Base-by-base conservation (phyloP, 164 flowering plant genomes). In the Protea cynaroides region DNA sequence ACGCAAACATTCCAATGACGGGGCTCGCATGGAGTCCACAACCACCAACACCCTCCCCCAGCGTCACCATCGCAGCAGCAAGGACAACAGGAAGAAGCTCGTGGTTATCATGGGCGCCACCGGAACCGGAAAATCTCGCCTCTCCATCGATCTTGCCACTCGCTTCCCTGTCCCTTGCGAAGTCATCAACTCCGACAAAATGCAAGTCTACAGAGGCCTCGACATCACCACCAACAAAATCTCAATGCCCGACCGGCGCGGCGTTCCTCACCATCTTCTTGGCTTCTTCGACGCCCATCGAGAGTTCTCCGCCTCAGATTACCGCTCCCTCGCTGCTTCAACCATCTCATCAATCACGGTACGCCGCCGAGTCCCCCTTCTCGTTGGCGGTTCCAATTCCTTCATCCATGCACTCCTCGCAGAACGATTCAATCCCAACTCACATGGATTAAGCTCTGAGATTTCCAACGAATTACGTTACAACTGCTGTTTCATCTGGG, bases 361-460 rank as follows among this genome's bases (percentile, higher is more conserved):
- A 15, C 73, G 88, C 1, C 53, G 65, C 7, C 75, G 74, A 21
- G 17, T 87, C 0, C 99, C 99, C 18, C 5, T 92, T 8, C 19
- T 95, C 29, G 97, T 75, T 8, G 99, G 99, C 13, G 99, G 97
- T 22, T 95, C 99, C 24, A 92, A 92, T 76, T 92, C 99, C 15
- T 81, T 83, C 78, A 75, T 95, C 34, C 80, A 88, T 73, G 79
- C 94, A 0, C 77, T 89, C 10, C 63, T 93, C 21, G 67, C 81
- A 0, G 70, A 80, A 56, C 57, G 64, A 9, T 82, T 69, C 72
- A 66, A 77, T 25, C 84, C 88, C 0, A 73, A 62, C 0, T 6
- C 68, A 14, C 73, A 82, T 70, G 67, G 63, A 5, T 83, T 78
- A 15, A 21, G 38, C 38, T 52, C 75, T 4, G 34, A 5, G 34